These are phyloP conservation scores for Zychaea mexicana DNA, from an alignment of 371 early-diverging fungal species.

Conservation along the genomic window DNA sequence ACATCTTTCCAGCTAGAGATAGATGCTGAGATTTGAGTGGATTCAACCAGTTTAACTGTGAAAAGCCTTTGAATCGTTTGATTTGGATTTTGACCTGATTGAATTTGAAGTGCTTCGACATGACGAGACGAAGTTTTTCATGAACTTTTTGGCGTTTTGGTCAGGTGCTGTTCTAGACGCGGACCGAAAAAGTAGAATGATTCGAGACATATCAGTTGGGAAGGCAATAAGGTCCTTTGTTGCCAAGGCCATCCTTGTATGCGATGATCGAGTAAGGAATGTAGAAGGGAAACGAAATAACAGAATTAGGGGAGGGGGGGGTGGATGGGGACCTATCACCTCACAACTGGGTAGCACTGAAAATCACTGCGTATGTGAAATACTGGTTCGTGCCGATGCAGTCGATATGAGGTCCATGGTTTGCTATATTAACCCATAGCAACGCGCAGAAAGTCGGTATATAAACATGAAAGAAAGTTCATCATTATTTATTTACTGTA, in stretches of 20 bases:
- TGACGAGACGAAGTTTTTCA: conserved; percentile 34
- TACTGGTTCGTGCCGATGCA: too few species aligned
- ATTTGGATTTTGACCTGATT: conserved; percentile 28
- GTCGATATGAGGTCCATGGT: too few species aligned
- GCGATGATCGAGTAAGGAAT: background rate
- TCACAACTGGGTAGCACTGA: too few species aligned
- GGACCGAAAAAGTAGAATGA: background rate
- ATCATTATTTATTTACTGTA: background rate
- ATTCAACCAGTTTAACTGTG: conserved; percentile 31
- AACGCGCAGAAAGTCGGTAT: too few species aligned
- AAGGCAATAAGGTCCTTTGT: background rate
- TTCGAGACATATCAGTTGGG: background rate
- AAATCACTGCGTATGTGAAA: too few species aligned
- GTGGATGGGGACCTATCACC: too few species aligned
- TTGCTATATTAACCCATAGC: too few species aligned
- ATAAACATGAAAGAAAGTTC: background rate
- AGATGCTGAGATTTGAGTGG: conserved; percentile 19
- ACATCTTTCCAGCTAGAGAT: conserved; percentile 22
- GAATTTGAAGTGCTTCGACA: conserved; percentile 29
- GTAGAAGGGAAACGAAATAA: background rate
- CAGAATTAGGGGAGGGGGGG: background rate
- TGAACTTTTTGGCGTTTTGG: conserved; percentile 36
- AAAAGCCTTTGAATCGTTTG: conserved; percentile 30
- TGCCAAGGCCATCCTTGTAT: background rate
- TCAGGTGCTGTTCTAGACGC: conserved; percentile 16